Evolutionary conservation across 805 yeast species (phyloP), one percentile per base, ranked within the genome.

Genomic region (Metschnikowia shivogae): DNA sequence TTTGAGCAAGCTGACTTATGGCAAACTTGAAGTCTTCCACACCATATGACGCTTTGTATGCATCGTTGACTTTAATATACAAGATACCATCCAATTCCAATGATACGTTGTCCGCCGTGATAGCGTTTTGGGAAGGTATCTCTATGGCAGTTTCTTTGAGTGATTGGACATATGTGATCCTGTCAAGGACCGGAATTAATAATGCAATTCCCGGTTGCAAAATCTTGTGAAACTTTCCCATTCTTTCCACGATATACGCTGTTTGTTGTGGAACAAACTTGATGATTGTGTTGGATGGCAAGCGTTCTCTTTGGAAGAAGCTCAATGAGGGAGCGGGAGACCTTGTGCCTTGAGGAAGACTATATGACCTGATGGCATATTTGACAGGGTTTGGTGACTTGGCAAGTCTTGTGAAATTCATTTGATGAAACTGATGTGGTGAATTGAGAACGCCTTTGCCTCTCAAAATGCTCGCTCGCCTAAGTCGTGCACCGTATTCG

Each of bases 21-120:
- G 95, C 95, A 61, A 84, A 88, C 59, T 83, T 87, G 39, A 89
- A 88, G 58, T 87, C 90, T 59, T 88, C 95, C 14, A 87, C 95
- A 11, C 95, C 95, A 57, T 87, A 87, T 36, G 87, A 78, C 3
- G 95, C 95, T 68, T 84, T 86, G 62, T 83, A 87, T 5, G 95
- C 86, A 59, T 88, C 95, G 37, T 77, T 74, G 4, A 87, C 90
- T 54, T 80, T 80, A 56, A 86, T 79, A 58, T 86, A 88, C 48
- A 88, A 72, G 12, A 87, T 85, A 49, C 96, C 95, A 56, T 87
- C 95, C 74, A 87, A 75, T 54, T 86, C 93, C 52, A 87, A 72
- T 4, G 89, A 82, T 36, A 88, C 95, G 56, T 87, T 88, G 62
- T 87, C 96, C 13, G 87, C 78, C 12, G 95, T 87, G 61, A 87